Evolutionary conservation across 2,329 filamentous ascomycete species (phyloP).

Genomic region (Botrytis hyacinthi): DNA sequence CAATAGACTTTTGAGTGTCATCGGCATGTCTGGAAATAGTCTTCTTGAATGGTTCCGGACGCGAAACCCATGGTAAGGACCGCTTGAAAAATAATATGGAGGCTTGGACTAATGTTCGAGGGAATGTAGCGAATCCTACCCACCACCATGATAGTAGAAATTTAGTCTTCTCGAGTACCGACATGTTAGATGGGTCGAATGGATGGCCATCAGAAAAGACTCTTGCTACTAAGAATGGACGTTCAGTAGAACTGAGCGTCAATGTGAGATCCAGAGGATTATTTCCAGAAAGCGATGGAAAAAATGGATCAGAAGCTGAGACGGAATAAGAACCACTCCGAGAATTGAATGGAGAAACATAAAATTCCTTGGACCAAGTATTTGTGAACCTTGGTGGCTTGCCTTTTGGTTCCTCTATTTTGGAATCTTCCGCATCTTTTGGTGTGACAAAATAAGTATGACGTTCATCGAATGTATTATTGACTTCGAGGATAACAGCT

Average conservation of each 20-base stretch:
- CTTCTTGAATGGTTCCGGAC: constrained; percentile 58
- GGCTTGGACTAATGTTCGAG: constrained; percentile 63
- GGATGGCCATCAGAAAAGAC: constrained; percentile 53
- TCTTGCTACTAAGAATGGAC: constrained; percentile 60
- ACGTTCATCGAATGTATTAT: constrained; percentile 73
- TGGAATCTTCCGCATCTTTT: constrained; percentile 32
- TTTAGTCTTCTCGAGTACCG: constrained; percentile 41
- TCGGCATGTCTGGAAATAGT: constrained; percentile 56
- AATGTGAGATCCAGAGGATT: constrained; percentile 64
- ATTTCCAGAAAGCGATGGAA: constrained; percentile 44
- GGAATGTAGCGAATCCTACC: constrained; percentile 65
- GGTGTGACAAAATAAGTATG: constrained; percentile 61
- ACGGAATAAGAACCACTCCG: constrained; percentile 55
- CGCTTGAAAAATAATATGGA: constrained; percentile 53
- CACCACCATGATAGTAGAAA: constrained; percentile 63
- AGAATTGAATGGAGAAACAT: constrained; percentile 73
- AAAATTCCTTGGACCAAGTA: constrained; percentile 68
- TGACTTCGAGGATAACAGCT: constrained; percentile 70
- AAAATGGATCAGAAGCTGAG: constrained; percentile 49
- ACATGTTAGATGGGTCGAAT: constrained; percentile 50
- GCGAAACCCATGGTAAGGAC: constrained; percentile 61
- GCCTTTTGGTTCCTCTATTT: constrained; percentile 21
- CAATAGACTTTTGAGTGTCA: constrained; percentile 47
- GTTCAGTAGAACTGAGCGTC: constrained; percentile 56
- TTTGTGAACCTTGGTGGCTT: constrained; percentile 44